Evolutionary conservation across 2,329 filamentous ascomycete species (phyloP).

Genomic region (Penicillium sclerotiorum): DNA sequence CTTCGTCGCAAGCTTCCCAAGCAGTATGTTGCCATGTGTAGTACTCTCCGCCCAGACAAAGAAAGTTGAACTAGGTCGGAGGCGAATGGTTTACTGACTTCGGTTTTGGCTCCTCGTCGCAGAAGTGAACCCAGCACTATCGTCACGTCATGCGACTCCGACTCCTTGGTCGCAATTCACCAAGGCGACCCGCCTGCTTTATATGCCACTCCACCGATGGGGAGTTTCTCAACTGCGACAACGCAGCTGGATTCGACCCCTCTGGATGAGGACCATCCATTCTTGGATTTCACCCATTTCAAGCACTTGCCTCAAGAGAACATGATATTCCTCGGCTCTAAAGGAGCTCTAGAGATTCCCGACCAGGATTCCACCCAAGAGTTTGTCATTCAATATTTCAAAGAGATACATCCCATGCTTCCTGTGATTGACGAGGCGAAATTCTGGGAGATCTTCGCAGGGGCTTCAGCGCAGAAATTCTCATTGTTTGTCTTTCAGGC

Average conservation of each 20-base stretch:
- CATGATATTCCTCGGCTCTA: constrained; percentile 51
- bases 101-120: too few species aligned
- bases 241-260: background rate
- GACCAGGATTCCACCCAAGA: constrained; percentile 47
- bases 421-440: constrained; percentile 45
- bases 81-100: too few species aligned
- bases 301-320: constrained; percentile 42
- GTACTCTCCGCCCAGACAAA: background rate
- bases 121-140: too few species aligned
- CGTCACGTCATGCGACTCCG: too few species aligned
- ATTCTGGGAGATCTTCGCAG: constrained; percentile 43
- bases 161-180: too few species aligned
- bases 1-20: constrained; percentile 39
- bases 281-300: constrained; percentile 24
- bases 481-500: constrained; percentile 37
- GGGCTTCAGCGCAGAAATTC: constrained; percentile 14
- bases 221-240: too few species aligned
- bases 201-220: too few species aligned
- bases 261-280: constrained; percentile 14
- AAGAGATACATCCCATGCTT: constrained; percentile 32
- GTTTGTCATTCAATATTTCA: constrained; percentile 47
- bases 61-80: too few species aligned
- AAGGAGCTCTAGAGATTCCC: constrained; percentile 52
- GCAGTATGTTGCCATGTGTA: constrained; percentile 6
- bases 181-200: too few species aligned